Evolutionary conservation across 805 yeast species (phyloP).

Genomic region (Starmerella floris): DNA sequence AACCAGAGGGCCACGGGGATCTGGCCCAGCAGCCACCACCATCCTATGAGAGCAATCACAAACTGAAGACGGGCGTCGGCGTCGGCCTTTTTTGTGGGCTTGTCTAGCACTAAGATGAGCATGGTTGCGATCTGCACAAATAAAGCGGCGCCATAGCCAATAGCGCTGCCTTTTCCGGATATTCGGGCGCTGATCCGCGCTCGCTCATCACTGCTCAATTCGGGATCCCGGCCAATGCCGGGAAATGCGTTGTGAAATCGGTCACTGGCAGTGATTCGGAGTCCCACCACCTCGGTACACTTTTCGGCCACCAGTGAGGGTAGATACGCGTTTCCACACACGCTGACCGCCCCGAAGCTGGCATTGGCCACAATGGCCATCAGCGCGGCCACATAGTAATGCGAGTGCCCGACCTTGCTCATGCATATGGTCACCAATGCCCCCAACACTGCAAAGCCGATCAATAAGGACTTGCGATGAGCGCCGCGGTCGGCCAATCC

Average conservation of each 20-base stretch:
- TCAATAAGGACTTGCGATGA: conserved; percentile 41
- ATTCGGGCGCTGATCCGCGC: conserved; percentile 18
- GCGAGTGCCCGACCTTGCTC: conserved; percentile 29
- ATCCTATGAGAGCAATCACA: conserved; percentile 51
- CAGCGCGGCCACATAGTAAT: conserved; percentile 37
- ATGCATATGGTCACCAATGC: conserved; percentile 40
- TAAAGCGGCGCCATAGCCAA: conserved; percentile 58
- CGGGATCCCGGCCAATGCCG: background rate
- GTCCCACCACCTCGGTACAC: conserved; percentile 4
- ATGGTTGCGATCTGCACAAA: conserved; percentile 52
- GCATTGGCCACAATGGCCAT: conserved; percentile 52
- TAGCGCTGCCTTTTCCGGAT: conserved; percentile 52
- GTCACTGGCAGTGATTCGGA: conserved; percentile 12
- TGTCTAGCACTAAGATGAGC: conserved; percentile 30
- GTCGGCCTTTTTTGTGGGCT: conserved; percentile 26
- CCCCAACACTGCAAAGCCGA: conserved; percentile 48
- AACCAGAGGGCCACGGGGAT: conserved; percentile 43
- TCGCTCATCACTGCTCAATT: conserved; percentile 3
- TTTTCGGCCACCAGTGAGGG: conserved; percentile 38
- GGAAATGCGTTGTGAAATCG: conserved; percentile 18
- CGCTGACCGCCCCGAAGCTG: conserved; percentile 65
- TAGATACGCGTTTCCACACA: conserved; percentile 62
- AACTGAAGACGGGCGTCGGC: conserved; percentile 22
- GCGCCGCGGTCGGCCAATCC: conserved; percentile 58
- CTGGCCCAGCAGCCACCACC: conserved; percentile 69